Base-by-base conservation (phyloP, 2,329 filamentous ascomycete species). In the Penicillium concentricum region DNA sequence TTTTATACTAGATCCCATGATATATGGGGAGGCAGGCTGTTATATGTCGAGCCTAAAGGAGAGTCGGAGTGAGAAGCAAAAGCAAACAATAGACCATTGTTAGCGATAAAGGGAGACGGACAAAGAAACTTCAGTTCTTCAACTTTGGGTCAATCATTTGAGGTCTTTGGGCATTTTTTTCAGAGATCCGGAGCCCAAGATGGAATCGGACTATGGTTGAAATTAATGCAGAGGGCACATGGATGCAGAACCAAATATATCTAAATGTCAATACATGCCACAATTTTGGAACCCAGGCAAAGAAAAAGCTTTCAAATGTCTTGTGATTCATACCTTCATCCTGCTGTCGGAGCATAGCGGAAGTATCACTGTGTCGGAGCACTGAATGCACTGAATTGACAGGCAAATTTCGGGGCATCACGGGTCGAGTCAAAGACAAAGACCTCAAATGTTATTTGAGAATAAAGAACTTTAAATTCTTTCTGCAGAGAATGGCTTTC, bases 21-120 rank as follows among this genome's bases (percentile, higher is more conserved):
- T 37, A 20, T 28, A 20, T 46, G 9, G 22, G 41, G 50, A n/a
- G n/a, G 3, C 9, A 16, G 7, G 22, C 24, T n/a, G 22, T 28
- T 52, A 37, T 46, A 52, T 38, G 8, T 15, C 13, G 13, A 45
- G 28, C 49, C 39, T 20, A 24, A 37, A 52, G 12, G 13, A 8
- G 32, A 37, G 22, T 46, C 50, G 50, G 32, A 46, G 3, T 15
- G 50, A 46, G 30, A 45, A 37, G 32, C 5, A n/a, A 30, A 52
- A n/a, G 22, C 22, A 16, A 38, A 52, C 50, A 52, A 52, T 52
- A 32, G 41, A 5, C 24, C 41, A 46, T 52, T 52, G 41, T 46
- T 37, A 9, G 12, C 24, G 4, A 16, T 20, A 46, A 37, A 46
- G n/a, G 15, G 15, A 2, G 28, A 2, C 4, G n/a, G 42, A 52